A percentile compares a stretch with the other conserved stretches of the same genome.
These are phyloP conservation scores for Teunomyces kruisii DNA, from an alignment of 805 yeast species.

Conservation along the genomic window DNA sequence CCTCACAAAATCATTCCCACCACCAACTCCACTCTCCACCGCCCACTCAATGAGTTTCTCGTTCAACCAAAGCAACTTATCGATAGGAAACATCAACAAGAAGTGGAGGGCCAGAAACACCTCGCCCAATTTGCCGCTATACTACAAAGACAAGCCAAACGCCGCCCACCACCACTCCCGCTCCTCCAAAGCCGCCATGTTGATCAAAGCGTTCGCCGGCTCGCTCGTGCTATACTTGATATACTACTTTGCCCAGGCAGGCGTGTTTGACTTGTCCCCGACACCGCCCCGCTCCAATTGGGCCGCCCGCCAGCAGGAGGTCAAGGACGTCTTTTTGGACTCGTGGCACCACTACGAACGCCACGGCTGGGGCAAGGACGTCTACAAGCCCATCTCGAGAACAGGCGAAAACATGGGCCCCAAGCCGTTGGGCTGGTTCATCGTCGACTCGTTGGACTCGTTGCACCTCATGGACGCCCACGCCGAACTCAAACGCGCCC, in stretches of 20 bases:
- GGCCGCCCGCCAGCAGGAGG: conserved; percentile 53
- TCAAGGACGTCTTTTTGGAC: conserved; percentile 65
- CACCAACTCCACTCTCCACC: neutral
- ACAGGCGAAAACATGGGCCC: conserved; percentile 74
- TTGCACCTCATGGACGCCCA: conserved; percentile 71
- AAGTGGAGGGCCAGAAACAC: conserved; percentile 20
- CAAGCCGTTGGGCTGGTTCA: conserved; percentile 87
- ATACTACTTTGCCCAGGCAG: conserved; percentile 21
- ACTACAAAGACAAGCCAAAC: conserved; percentile 40
- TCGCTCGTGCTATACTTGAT: conserved; percentile 42
- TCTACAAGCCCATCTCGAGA: conserved; percentile 66
- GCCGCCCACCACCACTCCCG: conserved; percentile 7
- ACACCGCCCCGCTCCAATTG: conserved; percentile 28
- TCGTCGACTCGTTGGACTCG: conserved; percentile 85
- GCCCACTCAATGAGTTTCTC: conserved; percentile 9
- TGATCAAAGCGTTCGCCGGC: conserved; percentile 43
- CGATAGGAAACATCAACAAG: conserved; percentile 12
- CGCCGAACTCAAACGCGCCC: conserved; percentile 62
- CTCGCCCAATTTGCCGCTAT: conserved; percentile 25
- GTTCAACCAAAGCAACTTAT: conserved; percentile 9
- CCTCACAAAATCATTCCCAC: neutral
- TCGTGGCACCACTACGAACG: conserved; percentile 76
- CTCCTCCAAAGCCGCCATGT: conserved; percentile 27
- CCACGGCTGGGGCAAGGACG: conserved; percentile 84
- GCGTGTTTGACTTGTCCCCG: conserved; percentile 8